Evolutionary conservation across 2,329 filamentous ascomycete genomes (phyloP).

Genomic region (Fusarium foetens): DNA sequence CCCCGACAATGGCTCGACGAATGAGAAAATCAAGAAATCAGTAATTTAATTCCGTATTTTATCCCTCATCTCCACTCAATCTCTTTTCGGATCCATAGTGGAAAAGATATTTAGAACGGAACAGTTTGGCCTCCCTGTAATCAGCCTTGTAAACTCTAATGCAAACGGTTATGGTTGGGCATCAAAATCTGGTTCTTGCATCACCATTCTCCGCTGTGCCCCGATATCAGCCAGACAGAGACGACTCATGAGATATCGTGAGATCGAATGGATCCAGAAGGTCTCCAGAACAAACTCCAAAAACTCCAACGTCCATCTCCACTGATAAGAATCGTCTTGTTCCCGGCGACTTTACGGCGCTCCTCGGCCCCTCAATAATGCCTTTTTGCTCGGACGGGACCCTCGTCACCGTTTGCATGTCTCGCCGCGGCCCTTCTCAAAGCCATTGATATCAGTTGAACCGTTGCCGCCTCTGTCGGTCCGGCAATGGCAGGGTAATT

Average conservation of each 20-base stretch:
- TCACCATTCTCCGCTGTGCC: slow-evolving; percentile 25
- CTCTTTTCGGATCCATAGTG: slow-evolving; percentile 9
- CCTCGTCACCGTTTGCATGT: slow-evolving; percentile 3
- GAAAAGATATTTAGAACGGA: slow-evolving; percentile 8
- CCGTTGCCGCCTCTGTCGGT: slow-evolving; percentile 20
- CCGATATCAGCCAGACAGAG: slow-evolving; percentile 13
- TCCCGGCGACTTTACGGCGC: slow-evolving; percentile 29
- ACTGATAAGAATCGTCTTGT: slow-evolving; percentile 23
- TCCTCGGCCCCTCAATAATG: slow-evolving; percentile 34
- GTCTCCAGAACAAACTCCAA: slow-evolving; percentile 5
- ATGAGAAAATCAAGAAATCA: slow-evolving; percentile 11
- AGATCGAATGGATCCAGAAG: slow-evolving; percentile 18
- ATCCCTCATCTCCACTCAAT: slow-evolving; percentile 22
- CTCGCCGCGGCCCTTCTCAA: slow-evolving; percentile 15
- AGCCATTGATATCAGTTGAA: neutral
- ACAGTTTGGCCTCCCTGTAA: slow-evolving; percentile 9
- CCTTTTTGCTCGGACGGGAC: slow-evolving; percentile 4
- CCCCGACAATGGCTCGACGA: neutral
- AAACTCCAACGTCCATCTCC: slow-evolving; percentile 15
- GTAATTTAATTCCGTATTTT: slow-evolving; percentile 11
- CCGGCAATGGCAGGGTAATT: slow-evolving; percentile 5
- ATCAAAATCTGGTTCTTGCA: slow-evolving; percentile 26
- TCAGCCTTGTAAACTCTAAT: slow-evolving; percentile 33
- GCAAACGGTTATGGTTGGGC: slow-evolving; percentile 25
- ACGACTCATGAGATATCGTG: neutral